Conservation (phyloP, 1,284 basidiomycete species). For the Boletus sp. region DNA sequence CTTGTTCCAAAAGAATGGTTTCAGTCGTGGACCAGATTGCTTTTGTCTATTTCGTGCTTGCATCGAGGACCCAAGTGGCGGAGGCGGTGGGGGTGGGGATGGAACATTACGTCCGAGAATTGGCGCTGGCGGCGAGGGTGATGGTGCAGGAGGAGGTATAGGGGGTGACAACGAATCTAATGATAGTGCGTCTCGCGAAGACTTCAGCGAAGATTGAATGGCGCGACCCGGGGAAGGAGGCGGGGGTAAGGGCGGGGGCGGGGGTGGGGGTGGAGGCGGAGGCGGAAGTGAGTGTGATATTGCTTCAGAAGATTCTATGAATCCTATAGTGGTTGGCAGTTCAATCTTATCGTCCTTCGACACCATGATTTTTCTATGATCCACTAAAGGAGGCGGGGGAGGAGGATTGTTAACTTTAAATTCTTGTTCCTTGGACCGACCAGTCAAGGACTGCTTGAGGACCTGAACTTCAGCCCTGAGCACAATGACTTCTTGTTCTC, state of each 20-base stretch:
- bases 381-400: constrained; percentile 58
- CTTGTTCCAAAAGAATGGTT: constrained; percentile 93
- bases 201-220: constrained; percentile 21
- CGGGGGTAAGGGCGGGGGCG: constrained; percentile 14
- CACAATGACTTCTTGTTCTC: constrained; percentile 66
- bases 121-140: constrained; percentile 11
- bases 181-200: constrained; percentile 20
- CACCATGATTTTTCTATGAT: constrained; percentile 24
- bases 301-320: constrained; percentile 2
- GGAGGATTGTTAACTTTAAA: constrained; percentile 71
- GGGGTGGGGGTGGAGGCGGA: constrained; percentile 7
- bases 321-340: constrained; percentile 3
- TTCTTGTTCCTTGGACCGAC: constrained; percentile 67
- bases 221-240: constrained; percentile 8
- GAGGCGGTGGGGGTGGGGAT: constrained; percentile 30
- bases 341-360: constrained; percentile 29
- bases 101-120: neutral
- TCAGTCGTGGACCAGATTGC: constrained; percentile 55
- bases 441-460: constrained; percentile 54
- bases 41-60: constrained; percentile 38
- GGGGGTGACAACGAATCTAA: constrained; percentile 23
- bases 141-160: constrained; percentile 10
- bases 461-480: constrained; percentile 57
- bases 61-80: constrained; percentile 35
- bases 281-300: constrained; percentile 15